Evolutionary conservation across 129 eudicot genomes (phyloP).

Genomic region (Flaveria bidentis): DNA sequence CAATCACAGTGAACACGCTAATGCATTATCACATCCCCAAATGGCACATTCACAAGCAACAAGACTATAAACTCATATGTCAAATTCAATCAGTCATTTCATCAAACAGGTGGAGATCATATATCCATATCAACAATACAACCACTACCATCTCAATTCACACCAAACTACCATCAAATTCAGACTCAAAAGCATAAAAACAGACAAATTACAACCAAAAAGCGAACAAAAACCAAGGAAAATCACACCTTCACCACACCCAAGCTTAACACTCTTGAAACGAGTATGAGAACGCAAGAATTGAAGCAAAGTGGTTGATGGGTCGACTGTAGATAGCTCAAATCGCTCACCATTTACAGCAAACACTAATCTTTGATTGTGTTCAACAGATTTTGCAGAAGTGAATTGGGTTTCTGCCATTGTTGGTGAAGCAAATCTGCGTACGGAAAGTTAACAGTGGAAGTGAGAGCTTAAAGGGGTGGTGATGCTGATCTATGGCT

Average conservation of each 20-base stretch:
- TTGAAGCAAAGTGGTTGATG: slow-evolving; percentile 80
- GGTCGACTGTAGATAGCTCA: slow-evolving; percentile 53
- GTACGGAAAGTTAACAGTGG: neutral
- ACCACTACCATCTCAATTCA: neutral
- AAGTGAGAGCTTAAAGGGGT: neutral
- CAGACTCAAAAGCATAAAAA: neutral
- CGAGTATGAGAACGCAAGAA: slow-evolving; percentile 71
- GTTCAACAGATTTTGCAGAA: neutral
- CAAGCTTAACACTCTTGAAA: slow-evolving; percentile 85
- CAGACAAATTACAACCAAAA: neutral
- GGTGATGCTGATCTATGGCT: neutral
- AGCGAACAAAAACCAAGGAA: neutral
- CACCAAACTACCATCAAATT: too few species aligned
- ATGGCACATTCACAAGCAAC: neutral
- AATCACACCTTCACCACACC: slow-evolving; percentile 83
- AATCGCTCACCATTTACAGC: slow-evolving; percentile 68
- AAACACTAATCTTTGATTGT: slow-evolving; percentile 43
- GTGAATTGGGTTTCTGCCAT: neutral
- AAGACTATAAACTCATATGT: neutral
- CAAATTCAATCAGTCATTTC: slow-evolving; percentile 11
- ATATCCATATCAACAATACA: neutral
- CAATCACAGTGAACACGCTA: neutral
- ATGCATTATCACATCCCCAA: neutral
- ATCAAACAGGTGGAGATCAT: slow-evolving; percentile 25
- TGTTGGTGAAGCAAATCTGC: slow-evolving; percentile 11